phyloP scores from a whole-genome alignment of 148 eudicot genomes.

The Vaccinium macrocarpon region DNA sequence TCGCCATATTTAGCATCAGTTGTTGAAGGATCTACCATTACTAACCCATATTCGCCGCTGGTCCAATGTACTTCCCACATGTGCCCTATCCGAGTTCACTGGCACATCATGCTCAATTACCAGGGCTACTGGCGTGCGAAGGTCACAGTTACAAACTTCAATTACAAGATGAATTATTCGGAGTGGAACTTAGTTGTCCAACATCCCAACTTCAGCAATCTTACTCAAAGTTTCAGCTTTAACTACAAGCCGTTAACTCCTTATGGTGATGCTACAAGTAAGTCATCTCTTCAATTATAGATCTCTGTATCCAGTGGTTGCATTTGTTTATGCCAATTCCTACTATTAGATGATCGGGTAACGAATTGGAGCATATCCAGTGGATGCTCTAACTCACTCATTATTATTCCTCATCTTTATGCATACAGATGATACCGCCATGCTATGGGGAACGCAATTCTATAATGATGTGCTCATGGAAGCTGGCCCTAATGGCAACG shows the following conservation, averaged over 20 bases:
- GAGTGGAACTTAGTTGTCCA: conserved; percentile 53
- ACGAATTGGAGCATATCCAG: neutral
- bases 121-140: conserved; percentile 52
- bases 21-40: conserved; percentile 26
- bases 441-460: conserved; percentile 59
- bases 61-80: conserved; percentile 55
- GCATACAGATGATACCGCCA: conserved; percentile 52
- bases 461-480: conserved; percentile 60
- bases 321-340: neutral
- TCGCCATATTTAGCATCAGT: conserved; percentile 42
- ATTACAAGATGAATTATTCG: conserved; percentile 53
- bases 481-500: conserved; percentile 56
- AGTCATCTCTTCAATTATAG: conserved; percentile 16
- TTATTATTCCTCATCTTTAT: neutral
- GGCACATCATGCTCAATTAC: conserved; percentile 51
- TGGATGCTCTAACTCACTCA: neutral
- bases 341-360: neutral
- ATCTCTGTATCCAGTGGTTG: neutral
- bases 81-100: conserved; percentile 60
- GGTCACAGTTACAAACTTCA: conserved; percentile 49
- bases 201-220: conserved; percentile 53
- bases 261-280: conserved; percentile 36
- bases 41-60: conserved; percentile 32
- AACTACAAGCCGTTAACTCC: conserved; percentile 39
- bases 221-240: conserved; percentile 51